phyloP scores from a whole-genome alignment of 1,284 basidiomycete genomes.

The Pseudozyma sp. region DNA sequence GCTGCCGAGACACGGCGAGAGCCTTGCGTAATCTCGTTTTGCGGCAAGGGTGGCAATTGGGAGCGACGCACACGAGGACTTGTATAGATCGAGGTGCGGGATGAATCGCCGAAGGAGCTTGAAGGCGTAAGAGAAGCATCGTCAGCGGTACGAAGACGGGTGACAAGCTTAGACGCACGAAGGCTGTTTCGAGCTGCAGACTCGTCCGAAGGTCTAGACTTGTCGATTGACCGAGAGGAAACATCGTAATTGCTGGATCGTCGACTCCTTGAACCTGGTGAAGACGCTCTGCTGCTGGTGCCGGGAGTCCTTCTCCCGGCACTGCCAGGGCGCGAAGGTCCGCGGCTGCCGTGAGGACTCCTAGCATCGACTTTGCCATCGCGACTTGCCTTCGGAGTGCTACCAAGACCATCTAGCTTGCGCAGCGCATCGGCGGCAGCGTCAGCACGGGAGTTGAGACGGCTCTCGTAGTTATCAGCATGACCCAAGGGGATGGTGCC shows the following conservation, averaged over 20 bases:
- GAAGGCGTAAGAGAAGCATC: conserved; percentile 8
- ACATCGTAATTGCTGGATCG: conserved; percentile 49
- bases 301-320: conserved; percentile 48
- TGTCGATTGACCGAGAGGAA: conserved; percentile 40
- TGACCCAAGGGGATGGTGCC: conserved; percentile 55
- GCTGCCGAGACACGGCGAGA: conserved; percentile 29
- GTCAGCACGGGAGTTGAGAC: conserved; percentile 73
- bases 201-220: conserved; percentile 27
- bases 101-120: conserved; percentile 16
- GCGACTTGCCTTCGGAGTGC: conserved; percentile 69
- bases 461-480: conserved; percentile 50
- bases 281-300: conserved; percentile 45
- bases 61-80: conserved; percentile 55
- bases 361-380: conserved; percentile 43
- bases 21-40: conserved; percentile 41
- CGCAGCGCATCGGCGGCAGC: conserved; percentile 90
- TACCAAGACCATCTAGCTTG: conserved; percentile 89
- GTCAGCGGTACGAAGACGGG: conserved; percentile 31
- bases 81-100: conserved; percentile 36
- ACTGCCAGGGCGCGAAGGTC: conserved; percentile 50
- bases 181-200: conserved; percentile 23
- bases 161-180: conserved; percentile 38
- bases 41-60: conserved; percentile 56
- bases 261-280: conserved; percentile 40
- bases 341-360: conserved; percentile 52